Base-by-base conservation (phyloP, 805 yeast genomes). In the Cyberlindnera veronae region DNA sequence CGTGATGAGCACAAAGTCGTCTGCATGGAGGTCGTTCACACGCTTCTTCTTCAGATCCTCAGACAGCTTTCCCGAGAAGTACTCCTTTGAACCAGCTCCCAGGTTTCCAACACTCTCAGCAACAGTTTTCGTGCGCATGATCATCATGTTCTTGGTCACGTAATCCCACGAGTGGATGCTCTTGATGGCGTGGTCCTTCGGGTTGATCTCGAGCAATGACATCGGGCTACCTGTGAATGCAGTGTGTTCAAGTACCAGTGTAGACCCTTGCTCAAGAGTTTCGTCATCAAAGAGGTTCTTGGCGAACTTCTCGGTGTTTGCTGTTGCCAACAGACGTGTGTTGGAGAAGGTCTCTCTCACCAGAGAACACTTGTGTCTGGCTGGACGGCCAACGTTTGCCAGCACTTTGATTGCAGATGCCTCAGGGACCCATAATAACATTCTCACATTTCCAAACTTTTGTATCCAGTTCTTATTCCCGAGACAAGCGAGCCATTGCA, bases 31-130 rank as follows among this genome's bases (percentile, higher is more conserved):
- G 4, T 73, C 71, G 13, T 64, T 59, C 1, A 82, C 73, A 4
- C 58, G 55, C 44, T 68, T 75, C 13, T 71, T 55, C 37, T 76
- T 52, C 2, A 81, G 36, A 0, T 63, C 66, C 12, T 43, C 36
- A 11, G 61, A 52, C 2, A 70, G 51, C 11, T 72, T 60, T 6
- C 57, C 62, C 2, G 29, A 34, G 38, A 68, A 71, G 45, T 74
- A 81, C 3, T 74, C 80, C 3, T 58, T 67, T 0, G 93, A 95
- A 2, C 96, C 97, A 2, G 95, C 90, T 0, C 95, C 95, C 9
- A 91, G 61, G 16, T 75, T 67, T 12, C 68, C 63, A 2, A 84
- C 47, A 3, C 75, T 65, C 16, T 72, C 76, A 1, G 47, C 39
- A 10, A 81, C 55, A 1, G 80, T 71, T 14, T 71, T 62, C 10